Base-by-base conservation (phyloP, 768 basidiomycete genomes). In the Mrakia frigida region DNA sequence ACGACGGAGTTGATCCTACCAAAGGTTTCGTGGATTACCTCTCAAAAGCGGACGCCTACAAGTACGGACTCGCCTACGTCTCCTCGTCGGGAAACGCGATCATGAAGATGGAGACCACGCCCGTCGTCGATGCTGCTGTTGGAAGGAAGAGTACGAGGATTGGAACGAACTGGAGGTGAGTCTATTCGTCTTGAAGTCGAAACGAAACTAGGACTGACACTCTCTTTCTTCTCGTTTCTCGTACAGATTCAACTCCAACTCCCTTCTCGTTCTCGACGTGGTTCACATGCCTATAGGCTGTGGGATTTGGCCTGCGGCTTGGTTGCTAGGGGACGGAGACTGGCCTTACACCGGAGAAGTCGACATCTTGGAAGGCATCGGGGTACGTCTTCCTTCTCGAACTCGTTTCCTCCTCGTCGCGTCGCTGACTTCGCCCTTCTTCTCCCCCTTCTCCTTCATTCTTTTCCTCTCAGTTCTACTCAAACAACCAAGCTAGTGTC, bases 241-340 rank as follows among this genome's bases (percentile, higher is more conserved):
- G 6, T 18, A 14, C 14, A 41, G 52, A 37, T 69, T 74, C 43
- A 74, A 74, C 39, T 7, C 65, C 0, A 52, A 52, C 67, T 68
- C 74, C 35, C 74, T 74, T 14, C 65, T 74, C 52, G 43, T 74
- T n/a, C 37, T 69, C 35, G 74, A 74, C 37, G 65, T 52, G 3
- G 53, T 39, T 13, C 74, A 74, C 67, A 74, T 74, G 74, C 74
- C 74, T 6, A n/a, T 73, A 1, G 72, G 59, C 0, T 63, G 39
- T 31, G 60, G 72, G 3, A 18, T 61, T 21, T 74, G 74, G 74
- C 74, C 74, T 6, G 74, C 74, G 23, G 53, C 33, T 7, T 74
- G 74, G 74, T 69, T 67, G 23, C 43, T 74, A 18, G 74, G 74
- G 5, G 87, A 86, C 16, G 85, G 85, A 63, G 82, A 83, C 77